Percentiles rank a stretch among this genome's conserved stretches.
phyloP scores from a whole-genome alignment of 148 eudicot genomes.

The Amaranthus cruentus region DNA sequence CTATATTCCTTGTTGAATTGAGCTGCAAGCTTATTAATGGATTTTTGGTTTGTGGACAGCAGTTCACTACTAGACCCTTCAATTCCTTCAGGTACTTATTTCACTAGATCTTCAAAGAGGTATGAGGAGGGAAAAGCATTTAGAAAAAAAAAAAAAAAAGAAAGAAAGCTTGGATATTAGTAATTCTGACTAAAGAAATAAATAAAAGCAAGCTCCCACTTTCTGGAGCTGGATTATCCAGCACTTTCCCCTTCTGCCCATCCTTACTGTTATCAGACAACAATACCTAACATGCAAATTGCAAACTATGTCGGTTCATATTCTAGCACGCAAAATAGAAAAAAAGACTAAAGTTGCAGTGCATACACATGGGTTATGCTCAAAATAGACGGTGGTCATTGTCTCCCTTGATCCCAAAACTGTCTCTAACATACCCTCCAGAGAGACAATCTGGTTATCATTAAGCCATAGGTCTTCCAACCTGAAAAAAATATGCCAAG shows the following conservation, averaged over 20 bases:
- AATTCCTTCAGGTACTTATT: neutral
- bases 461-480: conserved; percentile 98
- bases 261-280: neutral
- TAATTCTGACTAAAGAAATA: neutral
- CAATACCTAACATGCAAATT: neutral
- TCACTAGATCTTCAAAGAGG: neutral
- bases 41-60: neutral
- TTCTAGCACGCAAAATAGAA: neutral
- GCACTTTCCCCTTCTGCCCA: neutral
- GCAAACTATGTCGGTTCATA: neutral
- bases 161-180: no score
- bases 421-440: conserved; percentile 66
- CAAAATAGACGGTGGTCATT: conserved; percentile 92
- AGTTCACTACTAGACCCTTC: neutral
- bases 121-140: neutral
- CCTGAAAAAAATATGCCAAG: conserved; percentile 33
- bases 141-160: neutral
- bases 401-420: conserved; percentile 75
- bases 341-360: conserved; percentile 8
- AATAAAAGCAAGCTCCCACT: neutral
- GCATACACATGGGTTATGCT: conserved; percentile 95
- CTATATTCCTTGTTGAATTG: neutral
- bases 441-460: conserved; percentile 77
- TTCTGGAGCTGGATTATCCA: neutral
- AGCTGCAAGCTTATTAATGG: neutral